Base-by-base conservation (phyloP, 2,329 filamentous ascomycete genomes). In the Chrysosporium keratinophilum region DNA sequence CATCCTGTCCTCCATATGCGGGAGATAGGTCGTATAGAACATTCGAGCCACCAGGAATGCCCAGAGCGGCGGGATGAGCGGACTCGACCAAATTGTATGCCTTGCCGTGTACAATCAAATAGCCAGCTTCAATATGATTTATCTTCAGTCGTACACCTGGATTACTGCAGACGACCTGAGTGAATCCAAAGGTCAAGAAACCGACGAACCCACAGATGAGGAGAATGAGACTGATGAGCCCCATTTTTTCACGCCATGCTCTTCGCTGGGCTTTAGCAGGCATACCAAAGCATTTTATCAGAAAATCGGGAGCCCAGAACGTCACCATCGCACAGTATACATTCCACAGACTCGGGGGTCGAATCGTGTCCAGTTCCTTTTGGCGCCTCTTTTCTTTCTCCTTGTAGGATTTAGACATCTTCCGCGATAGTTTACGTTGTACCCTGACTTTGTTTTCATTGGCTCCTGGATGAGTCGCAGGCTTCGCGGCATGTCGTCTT, bases 241-340 rank as follows among this genome's bases (percentile, higher is more conserved):
- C 93, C 77, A 98, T 94, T 78, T 98, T 98, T 68, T 98, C 93
- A 60, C 93, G 82, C 93, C 93, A 98, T 1, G 93, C 93, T 64
- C 88, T 81, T 66, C 89, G 85, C 69, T 97, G 88, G 14, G 85
- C 88, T 69, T 87, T 93, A 44, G 87, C 79, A 6, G 83, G 82
- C 76, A 87, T 94, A 39, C 90, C 89, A 64, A 89, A 93, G 70
- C 88, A 95, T 60, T 79, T 81, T 52, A 98, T 75, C 28, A 96
- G 71, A 57, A 91, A 86, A 66, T 89, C 84, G 0, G 93, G 93
- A 55, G 82, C 86, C 90, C 93, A 97, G 65, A 97, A 96, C 0
- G 93, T 98, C 60, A 98, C 74, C 58, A 95, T 81, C 46, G 87
- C 85, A 70, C 93, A 98, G 74, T 98, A 98, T 3, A 94, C 84